Evolutionary conservation across 2,329 filamentous ascomycete species (phyloP).

Genomic region (Diaporthe caulivora): DNA sequence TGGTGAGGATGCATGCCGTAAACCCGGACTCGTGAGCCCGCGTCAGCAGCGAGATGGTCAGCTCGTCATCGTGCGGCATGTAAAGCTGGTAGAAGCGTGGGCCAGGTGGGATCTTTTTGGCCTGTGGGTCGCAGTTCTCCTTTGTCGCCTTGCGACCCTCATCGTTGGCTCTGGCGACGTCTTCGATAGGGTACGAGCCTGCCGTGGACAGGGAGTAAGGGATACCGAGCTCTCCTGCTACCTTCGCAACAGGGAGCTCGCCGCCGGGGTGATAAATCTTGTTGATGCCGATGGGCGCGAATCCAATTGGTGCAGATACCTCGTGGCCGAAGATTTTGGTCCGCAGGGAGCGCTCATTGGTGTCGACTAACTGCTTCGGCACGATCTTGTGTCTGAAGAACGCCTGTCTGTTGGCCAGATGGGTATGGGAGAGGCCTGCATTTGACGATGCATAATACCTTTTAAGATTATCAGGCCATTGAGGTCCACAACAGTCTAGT

Average conservation of each 20-base stretch:
- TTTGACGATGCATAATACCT: constrained; percentile 69
- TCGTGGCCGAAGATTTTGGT: constrained; percentile 71
- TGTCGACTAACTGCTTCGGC: constrained; percentile 72
- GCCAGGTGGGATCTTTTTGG: constrained; percentile 38
- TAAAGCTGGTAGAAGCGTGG: constrained; percentile 74
- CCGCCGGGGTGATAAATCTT: constrained; percentile 71
- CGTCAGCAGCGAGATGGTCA: constrained; percentile 67
- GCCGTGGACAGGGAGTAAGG: constrained; percentile 72
- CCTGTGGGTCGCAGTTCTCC: constrained; percentile 38
- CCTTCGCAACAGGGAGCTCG: constrained; percentile 70
- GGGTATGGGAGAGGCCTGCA: constrained; percentile 64
- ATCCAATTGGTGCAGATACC: constrained; percentile 71
- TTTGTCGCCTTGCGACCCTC: constrained; percentile 44
- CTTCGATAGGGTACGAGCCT: constrained; percentile 67
- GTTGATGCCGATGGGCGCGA: constrained; percentile 75
- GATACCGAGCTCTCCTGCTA: constrained; percentile 69
- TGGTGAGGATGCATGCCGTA: constrained; percentile 69
- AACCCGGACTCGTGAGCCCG: constrained; percentile 68
- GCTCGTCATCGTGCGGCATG: constrained; percentile 72
- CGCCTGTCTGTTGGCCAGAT: constrained; percentile 71
- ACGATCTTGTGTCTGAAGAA: constrained; percentile 75
- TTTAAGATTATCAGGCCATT: constrained; percentile 32
- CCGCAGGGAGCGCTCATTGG: constrained; percentile 67
- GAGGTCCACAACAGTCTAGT: not conserved
- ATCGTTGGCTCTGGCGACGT: constrained; percentile 68